These are phyloP conservation scores for Globisporangium heterothallicum DNA, from an alignment of 352 stramenopile species.

Conservation along the genomic window DNA sequence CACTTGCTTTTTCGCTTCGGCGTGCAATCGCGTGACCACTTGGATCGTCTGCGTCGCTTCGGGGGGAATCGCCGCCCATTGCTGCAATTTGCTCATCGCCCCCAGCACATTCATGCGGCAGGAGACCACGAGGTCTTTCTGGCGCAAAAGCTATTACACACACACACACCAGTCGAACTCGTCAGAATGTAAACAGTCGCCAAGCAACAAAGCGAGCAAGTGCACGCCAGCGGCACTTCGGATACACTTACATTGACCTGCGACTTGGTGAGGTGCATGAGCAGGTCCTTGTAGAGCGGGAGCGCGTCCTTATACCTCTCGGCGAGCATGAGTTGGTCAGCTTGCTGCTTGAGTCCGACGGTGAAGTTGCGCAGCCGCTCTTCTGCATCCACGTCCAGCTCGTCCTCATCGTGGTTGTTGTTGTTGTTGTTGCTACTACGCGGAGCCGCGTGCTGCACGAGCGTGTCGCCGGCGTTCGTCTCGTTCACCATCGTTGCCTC, in stretches of 20 bases:
- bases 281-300: constrained; percentile 56
- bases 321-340: constrained; percentile 53
- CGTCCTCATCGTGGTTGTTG: constrained; percentile 13
- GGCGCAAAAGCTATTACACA: constrained; percentile 37
- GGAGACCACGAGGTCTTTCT: constrained; percentile 57
- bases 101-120: constrained; percentile 67
- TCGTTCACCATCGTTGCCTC: constrained; percentile 20
- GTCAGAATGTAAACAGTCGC: not conserved
- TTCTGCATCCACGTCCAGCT: constrained; percentile 45
- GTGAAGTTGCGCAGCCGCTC: constrained; percentile 31
- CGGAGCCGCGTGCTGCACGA: constrained; percentile 10
- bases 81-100: constrained; percentile 47
- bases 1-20: constrained; percentile 15
- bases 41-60: constrained; percentile 42
- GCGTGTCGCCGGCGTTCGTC: constrained; percentile 14
- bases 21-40: constrained; percentile 40
- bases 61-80: constrained; percentile 39
- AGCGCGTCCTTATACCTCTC: constrained; percentile 50
- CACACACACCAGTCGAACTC: constrained; percentile 7
- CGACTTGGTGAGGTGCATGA: constrained; percentile 66
- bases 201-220: not conserved
- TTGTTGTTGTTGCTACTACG: constrained; percentile 6
- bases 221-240: too few species aligned
- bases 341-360: constrained; percentile 54
- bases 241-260: constrained; percentile 40